Evolutionary conservation across 805 yeast genomes (phyloP), one percentile per base, ranked within the genome.

Genomic region (Naumovozyma baii): DNA sequence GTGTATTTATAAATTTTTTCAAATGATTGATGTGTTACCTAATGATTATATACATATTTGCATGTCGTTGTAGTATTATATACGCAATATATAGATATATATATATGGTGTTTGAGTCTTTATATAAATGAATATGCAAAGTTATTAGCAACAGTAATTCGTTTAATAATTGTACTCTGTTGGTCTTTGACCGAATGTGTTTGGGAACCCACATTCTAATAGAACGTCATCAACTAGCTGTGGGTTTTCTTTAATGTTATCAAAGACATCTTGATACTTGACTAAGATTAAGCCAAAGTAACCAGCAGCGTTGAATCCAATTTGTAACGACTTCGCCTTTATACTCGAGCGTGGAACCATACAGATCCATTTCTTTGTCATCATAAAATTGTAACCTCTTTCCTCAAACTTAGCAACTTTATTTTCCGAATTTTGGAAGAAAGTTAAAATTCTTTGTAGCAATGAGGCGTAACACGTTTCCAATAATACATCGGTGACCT

Each of bases 311-410:
- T 90, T 90, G 49, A 87, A 72, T 42, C 90, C 83, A 4, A 57
- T 39, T 22, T 79, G 60, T 34, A 64, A 41, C 7, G 66, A 67
- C 33, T 36, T 69, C 51, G 69, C 79, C 38, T 63, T 66, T 2
- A 80, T 79, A 14, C 54, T 52, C 2, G 79, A 65, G 51, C 96
- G 72, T n/a, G 97, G 97, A 13, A 86, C 79, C 16, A 83, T 59
- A 74, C 85, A 74, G 64, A 90, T 73, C 83, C 90, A 90, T 38
- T 76, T 72, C 36, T 76, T 75, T 34, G 92, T 85, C 72, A 90
- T 75, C 33, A 85, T 63, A 28, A 87, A 74, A 55, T 90, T 90
- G 61, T 84, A 88, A 25, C 90, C 80, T 38, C 76, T 63, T 35
- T 31, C 30, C 5, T n/a, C n/a, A n/a, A n/a, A n/a, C n/a, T n/a